Conservation (phyloP, 331 rosid species). For the Saraca asoca region DNA sequence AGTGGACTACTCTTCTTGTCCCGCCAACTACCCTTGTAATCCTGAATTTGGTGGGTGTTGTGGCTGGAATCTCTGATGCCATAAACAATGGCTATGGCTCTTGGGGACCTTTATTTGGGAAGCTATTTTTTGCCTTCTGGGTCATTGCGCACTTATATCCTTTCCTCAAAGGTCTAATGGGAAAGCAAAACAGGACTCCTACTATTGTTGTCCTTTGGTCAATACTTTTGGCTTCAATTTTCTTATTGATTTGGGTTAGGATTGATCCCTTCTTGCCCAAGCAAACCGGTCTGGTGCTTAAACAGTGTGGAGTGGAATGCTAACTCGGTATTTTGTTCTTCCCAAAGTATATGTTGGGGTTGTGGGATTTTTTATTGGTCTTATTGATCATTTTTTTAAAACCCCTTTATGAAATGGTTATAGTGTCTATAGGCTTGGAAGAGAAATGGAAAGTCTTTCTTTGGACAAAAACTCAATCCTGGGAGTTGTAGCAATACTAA, state of each 20-base stretch:
- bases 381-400: no score
- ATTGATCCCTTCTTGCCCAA: constrained; percentile 92
- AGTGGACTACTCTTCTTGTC: constrained; percentile 88
- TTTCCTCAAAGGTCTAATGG: constrained; percentile 93
- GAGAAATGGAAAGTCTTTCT: not conserved
- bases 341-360: no score
- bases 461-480: no score
- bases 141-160: constrained; percentile 90
- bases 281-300: constrained; percentile 78
- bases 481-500: no score
- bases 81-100: constrained; percentile 83
- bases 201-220: constrained; percentile 90
- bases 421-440: constrained; percentile 22
- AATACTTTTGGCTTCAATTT: constrained; percentile 68
- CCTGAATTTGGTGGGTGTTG: constrained; percentile 86
- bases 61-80: constrained; percentile 92
- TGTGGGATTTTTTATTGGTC: no score
- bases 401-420: not conserved
- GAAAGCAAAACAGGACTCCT: constrained; percentile 94
- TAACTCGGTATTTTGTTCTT: constrained; percentile 30
- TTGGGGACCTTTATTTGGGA: constrained; percentile 90
- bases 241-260: constrained; percentile 90
- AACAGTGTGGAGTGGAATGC: constrained; percentile 90
- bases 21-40: constrained; percentile 83
- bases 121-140: constrained; percentile 87